Conservation (phyloP, 305 asterid genomes). For the Solanum hybrid region DNA sequence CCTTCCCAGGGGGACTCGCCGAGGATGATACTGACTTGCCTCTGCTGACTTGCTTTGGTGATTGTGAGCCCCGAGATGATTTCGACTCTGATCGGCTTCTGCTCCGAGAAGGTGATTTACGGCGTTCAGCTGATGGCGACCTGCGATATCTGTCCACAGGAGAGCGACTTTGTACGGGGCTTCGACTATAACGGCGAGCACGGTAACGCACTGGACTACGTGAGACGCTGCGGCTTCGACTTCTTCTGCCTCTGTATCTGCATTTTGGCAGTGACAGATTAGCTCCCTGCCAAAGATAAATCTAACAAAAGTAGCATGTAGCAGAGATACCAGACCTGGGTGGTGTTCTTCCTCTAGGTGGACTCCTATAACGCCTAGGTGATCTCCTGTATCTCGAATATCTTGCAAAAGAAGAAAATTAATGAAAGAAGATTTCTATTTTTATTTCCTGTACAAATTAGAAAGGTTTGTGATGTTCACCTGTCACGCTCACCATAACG, state of each 20-base stretch:
- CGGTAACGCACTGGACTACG: constrained; percentile 86
- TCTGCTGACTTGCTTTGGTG: constrained; percentile 44
- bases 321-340: constrained; percentile 22
- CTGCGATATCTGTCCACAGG: constrained; percentile 53
- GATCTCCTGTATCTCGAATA: constrained; percentile 76
- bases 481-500: constrained; percentile 79
- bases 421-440: background rate
- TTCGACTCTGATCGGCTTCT: constrained; percentile 49
- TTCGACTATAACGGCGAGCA: constrained; percentile 60
- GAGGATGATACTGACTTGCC: constrained; percentile 58
- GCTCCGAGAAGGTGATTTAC: constrained; percentile 54
- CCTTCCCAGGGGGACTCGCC: constrained; percentile 49
- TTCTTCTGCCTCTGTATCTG: constrained; percentile 85
- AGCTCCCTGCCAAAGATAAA: background rate
- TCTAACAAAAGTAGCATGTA: background rate
- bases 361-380: constrained; percentile 91
- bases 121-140: constrained; percentile 50
- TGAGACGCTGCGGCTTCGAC: constrained; percentile 70
- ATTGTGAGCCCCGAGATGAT: constrained; percentile 37
- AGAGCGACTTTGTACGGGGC: constrained; percentile 58
- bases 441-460: background rate
- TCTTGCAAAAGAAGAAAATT: constrained; percentile 17
- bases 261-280: constrained; percentile 7
- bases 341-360: constrained; percentile 88
- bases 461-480: constrained; percentile 23